Conservation (phyloP, 352 stramenopile species). For the Phytophthora pistaciae region DNA sequence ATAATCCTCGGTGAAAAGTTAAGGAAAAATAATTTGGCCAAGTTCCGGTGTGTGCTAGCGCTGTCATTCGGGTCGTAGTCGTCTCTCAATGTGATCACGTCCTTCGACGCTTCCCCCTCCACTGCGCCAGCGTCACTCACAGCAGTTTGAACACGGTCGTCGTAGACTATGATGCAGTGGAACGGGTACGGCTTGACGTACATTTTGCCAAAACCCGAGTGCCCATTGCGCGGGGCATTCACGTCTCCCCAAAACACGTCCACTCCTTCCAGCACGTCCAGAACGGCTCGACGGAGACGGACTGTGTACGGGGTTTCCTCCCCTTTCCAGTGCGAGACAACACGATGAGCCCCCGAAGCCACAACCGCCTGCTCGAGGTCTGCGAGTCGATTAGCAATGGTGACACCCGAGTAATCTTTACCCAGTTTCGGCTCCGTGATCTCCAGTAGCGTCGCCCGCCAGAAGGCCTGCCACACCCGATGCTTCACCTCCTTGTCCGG, state of each 20-base stretch:
- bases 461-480: constrained; percentile 54
- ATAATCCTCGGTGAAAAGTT: constrained; percentile 37
- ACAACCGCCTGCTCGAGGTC: constrained; percentile 31
- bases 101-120: constrained; percentile 9
- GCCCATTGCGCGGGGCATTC: constrained; percentile 6
- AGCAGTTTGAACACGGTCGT: constrained; percentile 25
- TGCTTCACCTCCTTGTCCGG: constrained; percentile 50
- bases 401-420: constrained; percentile 14
- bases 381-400: constrained; percentile 30
- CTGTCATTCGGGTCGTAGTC: constrained; percentile 4
- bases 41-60: constrained; percentile 21
- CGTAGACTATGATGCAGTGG: constrained; percentile 47
- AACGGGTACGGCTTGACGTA: constrained; percentile 50
- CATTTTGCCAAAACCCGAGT: constrained; percentile 46
- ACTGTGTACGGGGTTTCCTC: constrained; percentile 22
- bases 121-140: not conserved
- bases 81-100: constrained; percentile 41
- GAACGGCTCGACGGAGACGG: constrained; percentile 28
- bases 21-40: constrained; percentile 18
- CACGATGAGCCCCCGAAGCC: constrained; percentile 28
- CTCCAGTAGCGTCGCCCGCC: constrained; percentile 35
- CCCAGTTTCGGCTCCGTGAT: constrained; percentile 8
- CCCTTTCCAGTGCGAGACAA: constrained; percentile 40
- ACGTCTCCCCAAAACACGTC: constrained; percentile 42
- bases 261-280: constrained; percentile 38